Evolutionary conservation across 257 asterid species (phyloP).

Genomic region (Solanum chiquidenum): DNA sequence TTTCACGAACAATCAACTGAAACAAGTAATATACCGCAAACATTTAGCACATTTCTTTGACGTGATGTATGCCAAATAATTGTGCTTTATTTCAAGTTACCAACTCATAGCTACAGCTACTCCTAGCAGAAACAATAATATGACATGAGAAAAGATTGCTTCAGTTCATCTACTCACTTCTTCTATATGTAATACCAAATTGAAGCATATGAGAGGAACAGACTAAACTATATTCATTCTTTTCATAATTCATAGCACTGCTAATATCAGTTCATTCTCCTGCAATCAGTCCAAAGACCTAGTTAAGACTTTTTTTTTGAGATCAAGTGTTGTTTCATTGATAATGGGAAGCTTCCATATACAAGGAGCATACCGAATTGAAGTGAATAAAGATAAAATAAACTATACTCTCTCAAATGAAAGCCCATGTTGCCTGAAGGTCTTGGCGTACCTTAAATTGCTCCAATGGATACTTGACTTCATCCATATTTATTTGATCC

Average conservation of each 20-base stretch:
- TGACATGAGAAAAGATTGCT: not conserved
- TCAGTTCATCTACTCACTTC: not conserved
- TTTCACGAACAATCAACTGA: not conserved
- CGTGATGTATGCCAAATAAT: not conserved
- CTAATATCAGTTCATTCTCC: not conserved
- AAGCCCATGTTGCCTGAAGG: not conserved
- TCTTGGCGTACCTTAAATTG: slow-evolving; percentile 65
- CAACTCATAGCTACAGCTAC: not conserved
- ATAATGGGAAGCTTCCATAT: not conserved
- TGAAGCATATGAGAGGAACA: not conserved
- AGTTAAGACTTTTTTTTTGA: not conserved
- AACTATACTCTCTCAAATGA: not conserved
- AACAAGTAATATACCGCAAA: not conserved
- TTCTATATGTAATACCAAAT: not conserved
- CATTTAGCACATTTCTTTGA: not conserved
- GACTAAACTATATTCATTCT: not conserved
- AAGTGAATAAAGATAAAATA: not conserved
- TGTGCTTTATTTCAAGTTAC: not conserved
- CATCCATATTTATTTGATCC: slow-evolving; percentile 87
- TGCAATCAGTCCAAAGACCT: not conserved
- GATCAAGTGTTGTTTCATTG: not conserved
- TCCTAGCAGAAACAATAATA: not conserved
- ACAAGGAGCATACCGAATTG: not conserved
- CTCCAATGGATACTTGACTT: slow-evolving; percentile 72
- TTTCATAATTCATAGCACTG: not conserved